Evolutionary conservation across 345 rosid species (phyloP).

Genomic region (Clausena lansium): DNA sequence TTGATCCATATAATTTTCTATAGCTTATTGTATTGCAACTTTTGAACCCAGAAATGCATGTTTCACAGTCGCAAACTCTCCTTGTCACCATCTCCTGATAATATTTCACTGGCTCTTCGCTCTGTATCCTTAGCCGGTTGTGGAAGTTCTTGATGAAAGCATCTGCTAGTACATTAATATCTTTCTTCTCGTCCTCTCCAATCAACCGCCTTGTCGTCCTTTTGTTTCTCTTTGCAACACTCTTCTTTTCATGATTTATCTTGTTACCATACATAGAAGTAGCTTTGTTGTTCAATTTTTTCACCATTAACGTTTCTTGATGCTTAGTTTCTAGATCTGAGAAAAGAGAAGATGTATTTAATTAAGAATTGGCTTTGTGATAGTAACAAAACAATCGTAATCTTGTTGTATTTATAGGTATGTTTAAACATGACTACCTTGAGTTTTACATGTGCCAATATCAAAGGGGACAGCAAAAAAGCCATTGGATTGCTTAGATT

Average conservation of each 20-base stretch:
- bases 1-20: not conserved
- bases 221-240: not conserved
- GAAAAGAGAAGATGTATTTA: not conserved
- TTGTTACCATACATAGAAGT: not conserved
- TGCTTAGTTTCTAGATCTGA: not conserved
- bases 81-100: not conserved
- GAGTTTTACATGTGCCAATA: not conserved
- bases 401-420: not conserved
- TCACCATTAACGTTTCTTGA: not conserved
- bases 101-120: not conserved
- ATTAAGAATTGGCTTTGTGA: not conserved
- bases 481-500: not conserved
- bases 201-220: not conserved
- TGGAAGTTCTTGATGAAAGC: slow-evolving; percentile 27
- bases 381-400: not conserved
- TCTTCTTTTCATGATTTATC: not conserved
- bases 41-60: not conserved
- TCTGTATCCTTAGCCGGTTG: slow-evolving; percentile 8
- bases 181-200: slow-evolving; percentile 1
- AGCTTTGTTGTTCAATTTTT: not conserved
- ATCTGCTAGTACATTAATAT: slow-evolving; percentile 22
- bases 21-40: not conserved
- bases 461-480: not conserved
- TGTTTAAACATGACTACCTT: not conserved
- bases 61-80: not conserved